Percentiles rank a stretch among this genome's conserved stretches.
phyloP scores from a whole-genome alignment of 495 filamentous ascomycete genomes.

The Letharia columbiana region DNA sequence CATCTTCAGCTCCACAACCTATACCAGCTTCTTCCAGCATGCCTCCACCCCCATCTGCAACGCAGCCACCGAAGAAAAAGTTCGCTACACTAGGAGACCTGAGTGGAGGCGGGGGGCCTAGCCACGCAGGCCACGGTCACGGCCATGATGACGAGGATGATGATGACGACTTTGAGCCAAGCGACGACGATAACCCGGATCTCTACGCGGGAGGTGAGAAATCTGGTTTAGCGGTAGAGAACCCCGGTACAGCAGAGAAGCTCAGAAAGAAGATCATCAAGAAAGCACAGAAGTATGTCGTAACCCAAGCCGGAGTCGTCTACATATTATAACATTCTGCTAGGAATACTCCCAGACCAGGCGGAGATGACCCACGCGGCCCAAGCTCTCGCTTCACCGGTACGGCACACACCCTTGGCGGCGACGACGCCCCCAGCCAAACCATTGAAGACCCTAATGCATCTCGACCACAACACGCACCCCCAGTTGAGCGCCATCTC shows the following conservation, averaged over 20 bases:
- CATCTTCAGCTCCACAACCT: constrained; percentile 21
- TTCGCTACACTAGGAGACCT: constrained; percentile 51
- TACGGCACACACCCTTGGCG: constrained; percentile 76
- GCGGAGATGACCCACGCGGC: constrained; percentile 44
- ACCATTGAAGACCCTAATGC: constrained; percentile 57
- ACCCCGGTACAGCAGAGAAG: constrained; percentile 53
- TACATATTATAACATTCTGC: background rate
- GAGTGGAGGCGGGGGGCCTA: constrained; percentile 27
- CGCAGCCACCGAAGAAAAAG: constrained; percentile 39
- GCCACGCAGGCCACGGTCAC: constrained; percentile 39
- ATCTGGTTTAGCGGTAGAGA: constrained; percentile 89
- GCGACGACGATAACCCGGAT: constrained; percentile 60
- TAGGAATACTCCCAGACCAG: constrained; percentile 52
- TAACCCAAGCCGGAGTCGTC: background rate
- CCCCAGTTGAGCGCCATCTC: constrained; percentile 57
- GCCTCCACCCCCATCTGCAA: constrained; percentile 30
- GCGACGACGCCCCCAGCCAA: constrained; percentile 74
- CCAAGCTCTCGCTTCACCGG: constrained; percentile 65
- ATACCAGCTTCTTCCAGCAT: constrained; percentile 21
- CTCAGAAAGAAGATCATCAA: constrained; percentile 70
- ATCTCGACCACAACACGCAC: constrained; percentile 34
- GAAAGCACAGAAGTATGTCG: constrained; percentile 64
- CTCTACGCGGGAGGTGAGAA: constrained; percentile 95
- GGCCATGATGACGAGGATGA: constrained; percentile 52
- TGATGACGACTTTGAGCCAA: constrained; percentile 53